These are phyloP conservation scores for Nicotiana noctiflora DNA, from an alignment of 257 asterid species.

Conservation along the genomic window DNA sequence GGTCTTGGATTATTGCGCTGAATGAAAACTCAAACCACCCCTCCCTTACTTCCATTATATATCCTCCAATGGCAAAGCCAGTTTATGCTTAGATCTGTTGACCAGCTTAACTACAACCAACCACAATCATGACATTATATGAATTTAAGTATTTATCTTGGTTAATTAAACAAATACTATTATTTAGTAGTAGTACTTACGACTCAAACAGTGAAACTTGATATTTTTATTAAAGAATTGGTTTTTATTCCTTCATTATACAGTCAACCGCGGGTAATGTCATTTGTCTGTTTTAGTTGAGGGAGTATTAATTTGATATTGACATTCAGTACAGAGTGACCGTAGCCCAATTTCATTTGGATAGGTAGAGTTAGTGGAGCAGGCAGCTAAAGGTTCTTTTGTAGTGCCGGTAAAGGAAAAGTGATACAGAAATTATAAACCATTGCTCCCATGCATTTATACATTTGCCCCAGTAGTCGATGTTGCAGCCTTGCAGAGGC, in stretches of 20 bases:
- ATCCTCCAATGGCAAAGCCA: not conserved
- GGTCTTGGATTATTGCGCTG: not conserved
- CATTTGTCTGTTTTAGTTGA: not conserved
- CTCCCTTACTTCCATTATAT: no score
- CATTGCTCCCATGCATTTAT: not conserved
- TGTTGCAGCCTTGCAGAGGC: not conserved
- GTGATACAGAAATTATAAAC: not conserved
- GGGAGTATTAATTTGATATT: not conserved
- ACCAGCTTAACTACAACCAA: not conserved
- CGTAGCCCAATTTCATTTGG: not conserved
- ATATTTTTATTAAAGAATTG: not conserved
- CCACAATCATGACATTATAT: not conserved
- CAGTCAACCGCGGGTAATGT: not conserved
- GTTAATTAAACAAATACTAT: not conserved
- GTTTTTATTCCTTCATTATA: not conserved
- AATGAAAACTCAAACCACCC: no score
- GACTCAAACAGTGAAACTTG: not conserved
- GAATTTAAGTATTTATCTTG: not conserved
- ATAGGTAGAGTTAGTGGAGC: not conserved
- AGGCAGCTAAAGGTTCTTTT: not conserved
- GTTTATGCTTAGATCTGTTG: not conserved
- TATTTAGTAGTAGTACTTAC: not conserved
- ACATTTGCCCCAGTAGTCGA: not conserved
- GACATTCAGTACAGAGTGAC: not conserved
- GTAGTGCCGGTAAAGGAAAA: conserved; percentile 5